Percentiles rank a stretch among this genome's conserved stretches.
Evolutionary conservation across 2,329 filamentous ascomycete genomes (phyloP).

Genomic region (Cyphellophora attinorum): DNA sequence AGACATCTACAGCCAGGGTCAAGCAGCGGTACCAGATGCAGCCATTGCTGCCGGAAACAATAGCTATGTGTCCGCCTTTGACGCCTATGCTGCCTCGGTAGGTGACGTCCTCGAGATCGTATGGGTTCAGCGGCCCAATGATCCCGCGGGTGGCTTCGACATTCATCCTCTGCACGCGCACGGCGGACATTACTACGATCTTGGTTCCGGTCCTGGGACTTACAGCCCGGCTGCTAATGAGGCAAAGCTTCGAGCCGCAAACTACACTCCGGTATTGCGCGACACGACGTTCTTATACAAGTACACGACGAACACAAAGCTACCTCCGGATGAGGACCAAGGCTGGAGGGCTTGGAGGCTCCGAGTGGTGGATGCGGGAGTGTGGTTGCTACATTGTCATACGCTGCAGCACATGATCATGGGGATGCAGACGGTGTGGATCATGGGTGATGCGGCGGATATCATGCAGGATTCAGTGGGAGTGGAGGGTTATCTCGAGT

Average conservation of each 20-base stretch:
- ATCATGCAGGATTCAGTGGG: constrained; percentile 25
- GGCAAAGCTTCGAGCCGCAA: constrained; percentile 23
- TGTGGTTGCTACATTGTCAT: constrained; percentile 44
- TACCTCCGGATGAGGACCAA: constrained; percentile 19
- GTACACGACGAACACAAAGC: constrained; percentile 37
- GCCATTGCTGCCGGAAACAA: constrained; percentile 14
- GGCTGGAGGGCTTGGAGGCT: constrained; percentile 56
- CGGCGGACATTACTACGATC: constrained; percentile 36
- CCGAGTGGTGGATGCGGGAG: constrained; percentile 37
- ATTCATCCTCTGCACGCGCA: constrained; percentile 39
- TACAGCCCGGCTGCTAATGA: constrained; percentile 36
- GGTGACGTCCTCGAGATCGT: constrained; percentile 39
- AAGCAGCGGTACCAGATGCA: constrained; percentile 18
- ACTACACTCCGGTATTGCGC: constrained; percentile 30
- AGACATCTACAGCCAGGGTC: constrained; percentile 30
- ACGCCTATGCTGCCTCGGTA: constrained; percentile 27
- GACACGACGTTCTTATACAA: constrained; percentile 48
- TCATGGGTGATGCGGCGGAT: constrained; percentile 33
- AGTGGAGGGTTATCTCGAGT: constrained; percentile 34
- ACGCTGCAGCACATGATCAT: constrained; percentile 39
- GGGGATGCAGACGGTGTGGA: constrained; percentile 30
- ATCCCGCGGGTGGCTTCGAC: constrained; percentile 23
- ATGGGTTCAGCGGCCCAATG: constrained; percentile 27
- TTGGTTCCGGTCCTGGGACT: constrained; percentile 35
- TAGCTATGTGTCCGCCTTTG: not conserved